Base-by-base conservation (phyloP, 768 basidiomycete genomes). In the Russula dissimulans region DNA sequence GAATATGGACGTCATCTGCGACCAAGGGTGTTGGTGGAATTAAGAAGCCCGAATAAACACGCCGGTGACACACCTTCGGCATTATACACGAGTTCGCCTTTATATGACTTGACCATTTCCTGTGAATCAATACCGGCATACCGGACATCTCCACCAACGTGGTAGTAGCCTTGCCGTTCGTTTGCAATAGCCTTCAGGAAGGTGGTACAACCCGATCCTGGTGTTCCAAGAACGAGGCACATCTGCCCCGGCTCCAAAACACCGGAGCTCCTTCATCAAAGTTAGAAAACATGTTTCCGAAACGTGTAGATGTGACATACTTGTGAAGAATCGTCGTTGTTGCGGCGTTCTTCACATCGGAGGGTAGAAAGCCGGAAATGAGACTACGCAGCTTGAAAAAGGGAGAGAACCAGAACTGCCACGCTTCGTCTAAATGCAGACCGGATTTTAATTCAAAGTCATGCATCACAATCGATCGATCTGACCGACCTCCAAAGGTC, bases 181-280 rank as follows among this genome's bases (percentile, higher is more conserved):
- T 94, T 93, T 15, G 93, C 81, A 58, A 95, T 85, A 0, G 85
- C 73, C 71, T 91, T 93, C 26, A 95, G 77, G 74, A 95, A 92
- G 0, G 93, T 90, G 1, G 86, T 82, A 68, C 93, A 95, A 36
- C 92, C 92, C 15, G 89, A 80, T 2, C 66, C 62, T 72, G 71
- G 64, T 9, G 63, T 64, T 83, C 89, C 65, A 5, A 66, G 59
- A 1, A 66, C 54, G 44, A 66, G 65, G 34, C 62, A 64, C 65
- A 66, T 66, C 31, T 66, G 43, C 18, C 65, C 63, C 15, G 65
- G 65, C 18, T 64, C 48, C 52, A 65, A 42, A 52, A 66, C 34
- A 6, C 65, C 65, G 10, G 92, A 91, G 51, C 87, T 85, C 17
- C 91, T 91, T 12, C 89, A 76, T 22, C 89, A 6, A 92, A 79